Evolutionary conservation across 495 filamentous ascomycete species (phyloP).

Genomic region (Talaromyces adpressus): DNA sequence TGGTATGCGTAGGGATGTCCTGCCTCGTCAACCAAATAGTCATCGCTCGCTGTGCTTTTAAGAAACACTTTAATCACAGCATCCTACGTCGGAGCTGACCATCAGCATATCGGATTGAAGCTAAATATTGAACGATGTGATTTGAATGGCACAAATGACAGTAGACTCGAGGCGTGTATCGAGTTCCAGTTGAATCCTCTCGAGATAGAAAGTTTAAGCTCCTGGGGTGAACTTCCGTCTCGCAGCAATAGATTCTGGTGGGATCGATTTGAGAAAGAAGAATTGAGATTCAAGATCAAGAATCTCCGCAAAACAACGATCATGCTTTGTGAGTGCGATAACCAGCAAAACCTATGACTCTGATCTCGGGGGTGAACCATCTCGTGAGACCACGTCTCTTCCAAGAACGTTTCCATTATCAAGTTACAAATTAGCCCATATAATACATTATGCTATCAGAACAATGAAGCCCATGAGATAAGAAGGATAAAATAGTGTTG

Average conservation of each 20-base stretch:
- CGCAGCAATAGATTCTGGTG: neutral
- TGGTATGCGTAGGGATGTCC: too few species aligned
- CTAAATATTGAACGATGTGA: neutral
- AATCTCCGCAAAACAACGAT: neutral
- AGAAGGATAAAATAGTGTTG: neutral
- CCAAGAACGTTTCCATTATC: neutral
- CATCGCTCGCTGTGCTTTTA: neutral
- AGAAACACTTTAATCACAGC: neutral
- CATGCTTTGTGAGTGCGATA: neutral
- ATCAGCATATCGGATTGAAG: neutral
- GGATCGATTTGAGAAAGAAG: neutral
- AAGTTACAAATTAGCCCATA: neutral
- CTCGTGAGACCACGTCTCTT: neutral
- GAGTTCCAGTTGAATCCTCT: neutral
- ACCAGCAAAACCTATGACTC: neutral
- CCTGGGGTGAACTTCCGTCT: neutral
- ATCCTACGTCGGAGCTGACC: neutral
- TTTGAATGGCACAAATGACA: neutral
- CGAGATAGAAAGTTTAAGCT: neutral
- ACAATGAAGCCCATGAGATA: neutral
- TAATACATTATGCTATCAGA: neutral
- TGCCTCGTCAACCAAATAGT: too few species aligned
- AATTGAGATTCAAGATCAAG: neutral
- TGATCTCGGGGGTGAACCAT: neutral
- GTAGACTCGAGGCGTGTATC: neutral